Conservation (phyloP, 345 rosid species). For the Citrus trifoliata region DNA sequence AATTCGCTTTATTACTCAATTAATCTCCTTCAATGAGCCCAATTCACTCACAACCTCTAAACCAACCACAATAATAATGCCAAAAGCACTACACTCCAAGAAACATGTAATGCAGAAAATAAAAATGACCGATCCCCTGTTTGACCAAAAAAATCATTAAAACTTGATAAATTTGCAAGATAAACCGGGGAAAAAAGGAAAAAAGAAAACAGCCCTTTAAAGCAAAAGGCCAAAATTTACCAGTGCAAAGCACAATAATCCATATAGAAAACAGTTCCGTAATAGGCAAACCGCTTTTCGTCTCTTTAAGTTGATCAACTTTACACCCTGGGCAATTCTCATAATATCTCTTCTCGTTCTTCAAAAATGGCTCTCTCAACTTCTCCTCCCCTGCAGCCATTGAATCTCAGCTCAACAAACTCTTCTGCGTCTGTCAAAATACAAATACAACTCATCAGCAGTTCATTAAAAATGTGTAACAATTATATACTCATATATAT, state of each 20-base stretch:
- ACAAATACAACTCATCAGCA: too few relatives aligned
- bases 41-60: too few relatives aligned
- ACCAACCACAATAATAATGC: neutral
- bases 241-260: conserved; percentile 66
- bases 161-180: neutral
- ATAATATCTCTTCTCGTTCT: conserved; percentile 53
- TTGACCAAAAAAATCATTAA: neutral
- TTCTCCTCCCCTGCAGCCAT: conserved; percentile 39
- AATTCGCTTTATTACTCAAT: too few relatives aligned
- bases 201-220: neutral
- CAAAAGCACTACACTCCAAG: neutral
- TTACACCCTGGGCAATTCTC: conserved; percentile 84
- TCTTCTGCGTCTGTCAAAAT: neutral
- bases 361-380: conserved; percentile 41
- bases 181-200: too few relatives aligned
- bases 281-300: conserved; percentile 57
- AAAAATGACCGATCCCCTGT: too few relatives aligned
- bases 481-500: neutral
- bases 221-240: conserved; percentile 23
- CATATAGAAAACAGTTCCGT: conserved; percentile 55
- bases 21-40: too few relatives aligned
- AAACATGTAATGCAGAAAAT: neutral
- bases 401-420: conserved; percentile 10
- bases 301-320: conserved; percentile 55
- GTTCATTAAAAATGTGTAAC: neutral